Evolutionary conservation across 2,329 filamentous ascomycete genomes (phyloP).

Genomic region (Colletotrichum abscissum): DNA sequence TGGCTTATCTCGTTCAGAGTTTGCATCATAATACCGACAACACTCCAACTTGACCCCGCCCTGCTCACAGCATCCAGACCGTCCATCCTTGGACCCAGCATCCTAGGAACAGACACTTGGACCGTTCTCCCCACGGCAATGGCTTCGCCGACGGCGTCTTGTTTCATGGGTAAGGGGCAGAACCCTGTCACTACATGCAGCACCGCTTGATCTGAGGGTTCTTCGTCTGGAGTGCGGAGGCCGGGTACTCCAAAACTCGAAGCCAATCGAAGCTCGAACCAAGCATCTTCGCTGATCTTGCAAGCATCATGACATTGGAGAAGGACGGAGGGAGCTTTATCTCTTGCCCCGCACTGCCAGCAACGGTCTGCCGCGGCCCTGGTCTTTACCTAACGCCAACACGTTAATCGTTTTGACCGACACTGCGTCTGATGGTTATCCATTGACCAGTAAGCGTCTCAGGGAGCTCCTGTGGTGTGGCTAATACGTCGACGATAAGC

Average conservation of each 20-base stretch:
- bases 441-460: conserved; percentile 27
- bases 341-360: conserved; percentile 33
- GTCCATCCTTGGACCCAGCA: background rate
- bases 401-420: conserved; percentile 24
- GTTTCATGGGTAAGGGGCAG: background rate
- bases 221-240: conserved; percentile 17
- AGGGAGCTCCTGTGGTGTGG: conserved; percentile 9
- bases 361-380: conserved; percentile 19
- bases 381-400: conserved; percentile 35
- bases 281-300: conserved; percentile 23
- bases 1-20: conserved; percentile 35
- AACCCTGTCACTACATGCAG: conserved; percentile 18
- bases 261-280: conserved; percentile 23
- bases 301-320: conserved; percentile 24
- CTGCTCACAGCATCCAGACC: conserved; percentile 1
- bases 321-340: conserved; percentile 26
- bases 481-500: conserved; percentile 29
- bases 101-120: background rate
- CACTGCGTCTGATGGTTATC: conserved; percentile 6
- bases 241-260: background rate
- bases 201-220: background rate
- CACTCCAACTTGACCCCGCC: conserved; percentile 19
- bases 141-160: background rate
- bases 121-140: background rate
- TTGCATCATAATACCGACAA: conserved; percentile 27